Conservation (phyloP, 768 basidiomycete species). For the Clavaria fumosa region DNA sequence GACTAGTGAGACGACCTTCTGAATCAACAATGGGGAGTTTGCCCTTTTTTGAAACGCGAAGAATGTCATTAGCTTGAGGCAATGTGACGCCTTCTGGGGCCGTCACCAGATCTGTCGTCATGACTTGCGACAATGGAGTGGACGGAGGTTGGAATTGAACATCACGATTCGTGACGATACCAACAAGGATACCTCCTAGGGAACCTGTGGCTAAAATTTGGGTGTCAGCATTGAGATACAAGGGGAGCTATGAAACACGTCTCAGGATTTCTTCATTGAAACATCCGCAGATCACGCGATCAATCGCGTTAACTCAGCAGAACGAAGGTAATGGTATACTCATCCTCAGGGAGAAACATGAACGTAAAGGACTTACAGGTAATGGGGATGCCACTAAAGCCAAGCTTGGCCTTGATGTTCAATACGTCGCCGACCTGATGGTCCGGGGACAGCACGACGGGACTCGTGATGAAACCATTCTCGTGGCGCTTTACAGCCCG, state of each 20-base stretch:
- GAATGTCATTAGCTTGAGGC: conserved; percentile 80
- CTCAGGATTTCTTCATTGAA: conserved; percentile 23
- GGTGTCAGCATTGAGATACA: not conserved
- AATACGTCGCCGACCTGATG: conserved; percentile 78
- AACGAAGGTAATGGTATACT: conserved; percentile 68
- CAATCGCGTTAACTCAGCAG: conserved; percentile 61
- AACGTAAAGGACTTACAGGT: conserved; percentile 51
- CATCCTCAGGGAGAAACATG: conserved; percentile 24
- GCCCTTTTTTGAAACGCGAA: conserved; percentile 94
- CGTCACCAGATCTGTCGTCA: conserved; percentile 82
- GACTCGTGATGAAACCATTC: conserved; percentile 96
- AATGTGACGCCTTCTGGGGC: conserved; percentile 84
- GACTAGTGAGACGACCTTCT: conserved; percentile 52
- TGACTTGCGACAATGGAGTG: conserved; percentile 60
- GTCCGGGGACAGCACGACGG: conserved; percentile 70
- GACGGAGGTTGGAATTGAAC: conserved; percentile 74
- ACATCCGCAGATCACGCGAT: conserved; percentile 63
- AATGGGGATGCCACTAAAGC: conserved; percentile 95
- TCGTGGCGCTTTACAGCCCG: conserved; percentile 96
- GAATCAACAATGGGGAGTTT: conserved; percentile 79
- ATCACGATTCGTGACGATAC: conserved; percentile 93
- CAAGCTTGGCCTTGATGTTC: conserved; percentile 80
- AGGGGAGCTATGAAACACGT: not conserved
- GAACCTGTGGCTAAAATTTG: conserved; percentile 55
- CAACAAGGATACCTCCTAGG: conserved; percentile 83